These are phyloP conservation scores for Alternaria sp. DNA, from an alignment of 2,329 filamentous ascomycete species.

Conservation along the genomic window DNA sequence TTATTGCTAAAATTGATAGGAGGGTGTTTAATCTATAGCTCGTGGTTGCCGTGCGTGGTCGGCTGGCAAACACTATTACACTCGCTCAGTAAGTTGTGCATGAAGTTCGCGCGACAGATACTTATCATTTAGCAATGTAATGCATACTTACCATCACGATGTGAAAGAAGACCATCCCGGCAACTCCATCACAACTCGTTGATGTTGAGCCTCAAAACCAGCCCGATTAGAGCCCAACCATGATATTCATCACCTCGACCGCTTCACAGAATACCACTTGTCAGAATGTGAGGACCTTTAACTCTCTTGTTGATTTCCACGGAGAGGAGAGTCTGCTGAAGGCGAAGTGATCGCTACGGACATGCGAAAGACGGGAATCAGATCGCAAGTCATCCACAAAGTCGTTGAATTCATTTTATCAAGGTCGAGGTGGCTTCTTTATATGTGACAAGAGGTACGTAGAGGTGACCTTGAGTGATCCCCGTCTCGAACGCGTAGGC, in stretches of 20 bases:
- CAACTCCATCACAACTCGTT: neutral
- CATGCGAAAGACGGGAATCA: neutral
- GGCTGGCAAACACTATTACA: too few relatives aligned
- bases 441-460: too few relatives aligned
- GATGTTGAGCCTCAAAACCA: neutral
- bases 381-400: neutral
- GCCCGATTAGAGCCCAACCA: neutral
- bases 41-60: too few relatives aligned
- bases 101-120: neutral
- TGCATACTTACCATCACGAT: too few relatives aligned
- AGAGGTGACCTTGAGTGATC: neutral
- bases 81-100: neutral
- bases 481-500: neutral
- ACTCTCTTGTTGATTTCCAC: neutral
- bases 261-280: too few relatives aligned
- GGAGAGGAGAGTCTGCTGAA: neutral
- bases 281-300: neutral
- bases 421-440: too few relatives aligned
- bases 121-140: too few relatives aligned
- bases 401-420: neutral
- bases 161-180: too few relatives aligned
- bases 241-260: neutral
- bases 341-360: neutral
- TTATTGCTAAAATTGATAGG: too few relatives aligned
- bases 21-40: too few relatives aligned